Evolutionary conservation across 345 rosid genomes (phyloP).

Genomic region (Triadica sebifera): DNA sequence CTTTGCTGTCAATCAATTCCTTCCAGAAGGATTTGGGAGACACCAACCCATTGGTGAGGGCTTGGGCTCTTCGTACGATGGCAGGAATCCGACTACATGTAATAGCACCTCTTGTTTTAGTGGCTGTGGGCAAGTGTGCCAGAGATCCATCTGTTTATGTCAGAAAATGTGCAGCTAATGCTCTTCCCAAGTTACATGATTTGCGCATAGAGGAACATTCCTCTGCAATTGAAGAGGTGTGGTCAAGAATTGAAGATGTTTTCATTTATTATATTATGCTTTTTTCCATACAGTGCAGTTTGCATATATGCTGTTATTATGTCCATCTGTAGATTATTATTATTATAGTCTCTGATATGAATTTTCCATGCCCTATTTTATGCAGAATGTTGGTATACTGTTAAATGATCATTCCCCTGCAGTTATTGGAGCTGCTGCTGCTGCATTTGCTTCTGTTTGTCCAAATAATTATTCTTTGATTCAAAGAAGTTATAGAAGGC

Average conservation of each 20-base stretch:
- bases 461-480: conserved; percentile 74
- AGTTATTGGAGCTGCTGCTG: conserved; percentile 95
- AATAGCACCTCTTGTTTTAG: conserved; percentile 82
- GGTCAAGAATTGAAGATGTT: background rate
- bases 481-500: conserved; percentile 61
- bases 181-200: conserved; percentile 89
- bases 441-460: conserved; percentile 83
- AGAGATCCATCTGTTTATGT: conserved; percentile 94
- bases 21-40: conserved; percentile 98
- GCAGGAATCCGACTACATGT: conserved; percentile 88
- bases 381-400: conserved; percentile 82
- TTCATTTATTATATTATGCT: background rate
- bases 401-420: conserved; percentile 82
- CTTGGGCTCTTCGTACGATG: conserved; percentile 98
- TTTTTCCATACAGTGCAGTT: background rate
- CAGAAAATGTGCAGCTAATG: conserved; percentile 93
- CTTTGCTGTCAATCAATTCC: conserved; percentile 85
- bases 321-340: background rate
- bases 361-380: conserved; percentile 7
- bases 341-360: background rate
- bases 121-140: conserved; percentile 80
- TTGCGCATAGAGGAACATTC: conserved; percentile 73
- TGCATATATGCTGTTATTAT: background rate
- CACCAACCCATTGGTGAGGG: conserved; percentile 88
- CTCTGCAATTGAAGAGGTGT: conserved; percentile 76